Base-by-base conservation (phyloP, 2,329 filamentous ascomycete genomes). In the Shiraia sp. region DNA sequence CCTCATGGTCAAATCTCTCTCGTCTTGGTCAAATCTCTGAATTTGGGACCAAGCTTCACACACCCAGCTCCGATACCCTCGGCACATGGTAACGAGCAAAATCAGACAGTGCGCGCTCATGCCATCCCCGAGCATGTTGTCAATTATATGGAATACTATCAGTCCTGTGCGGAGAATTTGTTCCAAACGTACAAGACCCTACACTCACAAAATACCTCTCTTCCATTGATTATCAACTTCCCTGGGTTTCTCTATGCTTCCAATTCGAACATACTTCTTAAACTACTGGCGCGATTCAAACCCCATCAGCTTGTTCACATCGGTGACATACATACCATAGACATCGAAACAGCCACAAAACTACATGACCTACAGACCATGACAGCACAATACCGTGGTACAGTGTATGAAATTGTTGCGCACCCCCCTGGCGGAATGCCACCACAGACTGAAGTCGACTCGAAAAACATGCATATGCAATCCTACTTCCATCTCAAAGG, bases 391-490 rank as follows among this genome's bases (percentile, higher is more conserved):
- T 57, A 54, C 9, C 54, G 63, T 19, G 69, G 69, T 4, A 54
- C 57, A 0, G 74, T 86, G 31, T 75, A 75, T 37, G 72, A 70
- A 4, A 69, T 90, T 4, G 79, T 83, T 4, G 84, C 85, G 1
- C 55, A 59, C 1, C 79, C 84, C 14, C 49, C 47, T 3, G 32
- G 39, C 9, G 35, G 35, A 2, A 22, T 35, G 9, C 42, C 75
- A 1, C 72, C 78, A 3, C 75, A 84, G 26, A 87, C 83, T 8
- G 78, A 86, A 0, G 76, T 80, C 0, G 83, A 91, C 47, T 68
- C 88, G 2, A 75, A 86, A 36, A 78, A 79, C 5, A 90, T 92
- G 85, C 86, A 90, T 53, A 81, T 78, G n/a, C 84, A 90, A 77
- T 85, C 87, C 0, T 92, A 91, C 55, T 89, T 92, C 57, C 88